Percentiles rank a stretch among this genome's conserved stretches.
phyloP scores from a whole-genome alignment of 768 basidiomycete species.

The Pleurotus ostreatus region DNA sequence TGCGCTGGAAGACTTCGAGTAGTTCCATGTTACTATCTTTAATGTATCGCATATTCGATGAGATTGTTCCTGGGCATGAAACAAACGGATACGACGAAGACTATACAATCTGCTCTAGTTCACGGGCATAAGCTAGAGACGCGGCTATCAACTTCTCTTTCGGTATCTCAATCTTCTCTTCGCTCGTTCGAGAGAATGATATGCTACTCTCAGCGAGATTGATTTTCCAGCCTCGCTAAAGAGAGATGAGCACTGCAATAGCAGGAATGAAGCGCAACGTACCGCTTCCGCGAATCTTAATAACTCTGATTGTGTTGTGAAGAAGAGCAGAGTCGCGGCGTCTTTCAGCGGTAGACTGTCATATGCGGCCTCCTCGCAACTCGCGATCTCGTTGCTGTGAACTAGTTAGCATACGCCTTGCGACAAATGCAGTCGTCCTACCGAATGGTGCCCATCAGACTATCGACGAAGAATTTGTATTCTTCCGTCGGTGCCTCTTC shows the following conservation, averaged over 20 bases:
- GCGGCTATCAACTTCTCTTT: conserved; percentile 80
- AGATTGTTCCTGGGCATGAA: no score
- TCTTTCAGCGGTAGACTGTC: conserved; percentile 87
- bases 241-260: conserved; percentile 9
- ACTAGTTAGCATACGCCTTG: not conserved
- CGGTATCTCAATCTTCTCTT: conserved; percentile 82
- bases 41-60: no score
- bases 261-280: conserved; percentile 42
- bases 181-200: conserved; percentile 75
- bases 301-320: conserved; percentile 76
- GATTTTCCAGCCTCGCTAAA: conserved; percentile 81
- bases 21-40: conserved; percentile 13
- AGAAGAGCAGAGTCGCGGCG: conserved; percentile 89
- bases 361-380: conserved; percentile 93
- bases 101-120: conserved; percentile 89
- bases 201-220: conserved; percentile 67
- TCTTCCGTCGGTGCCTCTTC: conserved; percentile 91
- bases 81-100: conserved; percentile 16
- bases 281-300: conserved; percentile 68
- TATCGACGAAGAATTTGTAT: conserved; percentile 92
- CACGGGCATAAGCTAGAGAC: conserved; percentile 76
- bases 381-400: conserved; percentile 90
- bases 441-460: conserved; percentile 93
- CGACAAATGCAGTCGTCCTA: conserved; percentile 25
- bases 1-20: conserved; percentile 62